phyloP scores from a whole-genome alignment of 2,329 filamentous ascomycete species.

The Mycosphaerella sp. region DNA sequence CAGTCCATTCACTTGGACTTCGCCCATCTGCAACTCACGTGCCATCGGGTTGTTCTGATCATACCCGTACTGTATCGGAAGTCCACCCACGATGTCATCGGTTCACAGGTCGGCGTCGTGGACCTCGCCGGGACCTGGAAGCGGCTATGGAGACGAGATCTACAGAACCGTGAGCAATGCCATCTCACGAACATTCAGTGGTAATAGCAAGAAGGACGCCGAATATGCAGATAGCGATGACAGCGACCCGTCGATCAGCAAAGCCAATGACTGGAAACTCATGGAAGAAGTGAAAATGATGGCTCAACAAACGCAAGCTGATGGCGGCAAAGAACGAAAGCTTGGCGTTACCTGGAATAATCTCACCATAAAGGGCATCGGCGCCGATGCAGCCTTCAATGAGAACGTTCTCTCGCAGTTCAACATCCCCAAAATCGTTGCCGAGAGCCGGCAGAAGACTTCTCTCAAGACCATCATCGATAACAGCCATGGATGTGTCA shows the following conservation, averaged over 20 bases:
- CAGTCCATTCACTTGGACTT: constrained; percentile 1
- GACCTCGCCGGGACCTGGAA: constrained; percentile 12
- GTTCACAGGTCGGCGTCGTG: constrained; percentile 11
- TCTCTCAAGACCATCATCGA: constrained; percentile 61
- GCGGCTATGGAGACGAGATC: constrained; percentile 20
- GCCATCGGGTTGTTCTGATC: constrained; percentile 6
- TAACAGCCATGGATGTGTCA: constrained; percentile 57
- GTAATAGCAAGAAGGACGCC: constrained; percentile 9
- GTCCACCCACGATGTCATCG: constrained; percentile 3
- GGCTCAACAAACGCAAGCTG: constrained; percentile 41
- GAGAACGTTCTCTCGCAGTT: constrained; percentile 52
- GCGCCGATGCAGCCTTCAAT: constrained; percentile 57
- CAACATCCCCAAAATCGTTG: constrained; percentile 43
- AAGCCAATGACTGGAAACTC: constrained; percentile 45
- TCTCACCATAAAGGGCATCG: constrained; percentile 57
- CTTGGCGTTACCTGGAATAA: constrained; percentile 62
- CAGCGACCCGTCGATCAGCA: constrained; percentile 25
- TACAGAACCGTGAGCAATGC: not conserved
- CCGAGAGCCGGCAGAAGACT: constrained; percentile 41
- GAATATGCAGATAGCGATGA: constrained; percentile 2
- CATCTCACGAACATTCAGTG: constrained; percentile 15
- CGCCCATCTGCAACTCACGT: not conserved
- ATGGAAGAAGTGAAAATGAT: constrained; percentile 45
- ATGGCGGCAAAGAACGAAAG: constrained; percentile 45
- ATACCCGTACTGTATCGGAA: constrained; percentile 2